phyloP scores from a whole-genome alignment of 2,329 filamentous ascomycete genomes.

The Cladosporium sp. region DNA sequence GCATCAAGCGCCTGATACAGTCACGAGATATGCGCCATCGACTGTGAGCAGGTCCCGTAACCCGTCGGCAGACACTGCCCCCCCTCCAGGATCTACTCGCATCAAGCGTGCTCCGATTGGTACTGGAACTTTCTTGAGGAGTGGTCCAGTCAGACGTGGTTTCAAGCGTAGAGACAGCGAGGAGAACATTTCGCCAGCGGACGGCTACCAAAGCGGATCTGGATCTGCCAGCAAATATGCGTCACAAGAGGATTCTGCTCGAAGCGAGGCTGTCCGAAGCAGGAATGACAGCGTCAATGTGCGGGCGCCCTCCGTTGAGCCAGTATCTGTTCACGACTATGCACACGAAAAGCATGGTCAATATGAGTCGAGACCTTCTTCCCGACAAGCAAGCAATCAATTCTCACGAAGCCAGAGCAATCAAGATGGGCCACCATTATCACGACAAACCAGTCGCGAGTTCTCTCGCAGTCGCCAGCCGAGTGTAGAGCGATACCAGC shows the following conservation, averaged over 20 bases:
- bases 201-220: constrained; percentile 34
- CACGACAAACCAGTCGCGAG: constrained; percentile 33
- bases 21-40: constrained; percentile 40
- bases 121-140: constrained; percentile 75
- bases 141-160: constrained; percentile 70
- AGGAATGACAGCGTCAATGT: constrained; percentile 35
- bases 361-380: constrained; percentile 29
- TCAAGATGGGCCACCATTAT: constrained; percentile 32
- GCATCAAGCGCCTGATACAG: constrained; percentile 53
- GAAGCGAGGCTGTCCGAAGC: constrained; percentile 27
- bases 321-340: constrained; percentile 39
- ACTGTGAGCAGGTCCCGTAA: constrained; percentile 53
- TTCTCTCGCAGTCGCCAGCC: constrained; percentile 31
- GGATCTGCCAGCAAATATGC: constrained; percentile 30
- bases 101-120: constrained; percentile 75
- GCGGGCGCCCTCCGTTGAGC: constrained; percentile 36
- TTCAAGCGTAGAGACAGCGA: constrained; percentile 58
- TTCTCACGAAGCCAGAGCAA: constrained; percentile 31
- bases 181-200: constrained; percentile 44
- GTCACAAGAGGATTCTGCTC: constrained; percentile 9
- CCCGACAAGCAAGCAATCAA: constrained; percentile 29
- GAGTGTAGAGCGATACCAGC: constrained; percentile 32
- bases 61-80: constrained; percentile 59
- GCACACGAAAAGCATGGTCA: constrained; percentile 29
- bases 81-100: constrained; percentile 71